Conservation (phyloP, 2,329 filamentous ascomycete genomes). For the Chalaropsis ovoidea region DNA sequence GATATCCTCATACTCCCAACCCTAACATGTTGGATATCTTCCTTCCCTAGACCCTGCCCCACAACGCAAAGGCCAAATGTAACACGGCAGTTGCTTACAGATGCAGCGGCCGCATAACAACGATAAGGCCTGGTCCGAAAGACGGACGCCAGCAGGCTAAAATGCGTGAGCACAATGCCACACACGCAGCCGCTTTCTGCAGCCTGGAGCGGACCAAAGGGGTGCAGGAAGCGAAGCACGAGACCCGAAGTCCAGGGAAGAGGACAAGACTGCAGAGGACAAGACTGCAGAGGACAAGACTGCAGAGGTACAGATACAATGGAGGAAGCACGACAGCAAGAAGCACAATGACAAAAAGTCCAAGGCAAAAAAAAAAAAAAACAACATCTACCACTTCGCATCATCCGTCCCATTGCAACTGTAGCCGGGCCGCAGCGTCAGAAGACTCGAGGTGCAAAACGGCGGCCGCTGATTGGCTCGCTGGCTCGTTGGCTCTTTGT, state of each 20-base stretch:
- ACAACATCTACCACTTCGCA: no score
- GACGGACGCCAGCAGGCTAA: neutral
- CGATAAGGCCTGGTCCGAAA: neutral
- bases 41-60: neutral
- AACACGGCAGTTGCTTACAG: neutral
- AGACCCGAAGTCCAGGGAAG: neutral
- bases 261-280: no score
- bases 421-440: no score
- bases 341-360: neutral
- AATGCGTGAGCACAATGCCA: neutral
- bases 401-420: no score
- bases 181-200: neutral
- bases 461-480: slow-evolving; percentile 9
- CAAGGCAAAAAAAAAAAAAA: neutral
- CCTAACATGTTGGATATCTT: no score
- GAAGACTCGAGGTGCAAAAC: neutral
- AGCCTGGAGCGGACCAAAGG: neutral
- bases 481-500: neutral
- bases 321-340: no score
- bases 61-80: neutral
- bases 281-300: no score
- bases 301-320: no score
- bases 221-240: slow-evolving; percentile 1
- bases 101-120: no score
- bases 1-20: no score